Evolutionary conservation across 768 basidiomycete species (phyloP).

Genomic region (Erythrobasidium yunnanense): DNA sequence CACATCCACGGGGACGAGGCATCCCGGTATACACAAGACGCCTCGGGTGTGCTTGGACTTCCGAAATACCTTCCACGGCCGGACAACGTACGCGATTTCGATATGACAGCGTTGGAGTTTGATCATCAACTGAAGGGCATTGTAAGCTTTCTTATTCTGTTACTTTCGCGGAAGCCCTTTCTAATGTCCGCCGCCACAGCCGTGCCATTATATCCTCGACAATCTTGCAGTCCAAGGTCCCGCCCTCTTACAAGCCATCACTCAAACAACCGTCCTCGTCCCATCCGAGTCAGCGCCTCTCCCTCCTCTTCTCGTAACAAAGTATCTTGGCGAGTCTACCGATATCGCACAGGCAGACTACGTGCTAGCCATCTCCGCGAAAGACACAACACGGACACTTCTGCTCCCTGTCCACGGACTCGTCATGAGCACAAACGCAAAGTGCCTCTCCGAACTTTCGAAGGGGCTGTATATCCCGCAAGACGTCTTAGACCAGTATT

Average conservation of each 20-base stretch:
- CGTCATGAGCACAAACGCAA: slow-evolving; percentile 52
- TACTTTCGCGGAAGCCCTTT: not conserved
- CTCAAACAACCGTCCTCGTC: slow-evolving; percentile 17
- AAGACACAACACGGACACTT: slow-evolving; percentile 45
- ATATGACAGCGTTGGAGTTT: slow-evolving; percentile 11
- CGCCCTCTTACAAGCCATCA: slow-evolving; percentile 8
- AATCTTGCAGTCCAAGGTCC: not conserved
- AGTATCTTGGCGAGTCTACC: not conserved
- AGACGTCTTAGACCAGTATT: not conserved
- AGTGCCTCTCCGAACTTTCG: slow-evolving; percentile 9
- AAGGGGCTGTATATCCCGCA: no score
- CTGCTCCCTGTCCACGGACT: slow-evolving; percentile 57
- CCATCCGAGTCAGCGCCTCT: not conserved
- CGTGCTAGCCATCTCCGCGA: slow-evolving; percentile 50
- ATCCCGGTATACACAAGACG: no score
- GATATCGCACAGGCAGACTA: slow-evolving; percentile 47
- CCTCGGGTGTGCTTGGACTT: no score
- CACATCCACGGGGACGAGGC: no score
- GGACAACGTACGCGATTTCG: not conserved
- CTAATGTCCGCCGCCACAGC: not conserved
- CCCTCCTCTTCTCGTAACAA: not conserved
- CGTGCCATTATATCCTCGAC: not conserved
- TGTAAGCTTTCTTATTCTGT: not conserved
- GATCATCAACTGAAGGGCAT: slow-evolving; percentile 26
- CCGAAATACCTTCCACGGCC: slow-evolving; percentile 28